These are phyloP conservation scores for Skeletonema grethae DNA, from an alignment of 108 stramenopile genomes.

Conservation along the genomic window DNA sequence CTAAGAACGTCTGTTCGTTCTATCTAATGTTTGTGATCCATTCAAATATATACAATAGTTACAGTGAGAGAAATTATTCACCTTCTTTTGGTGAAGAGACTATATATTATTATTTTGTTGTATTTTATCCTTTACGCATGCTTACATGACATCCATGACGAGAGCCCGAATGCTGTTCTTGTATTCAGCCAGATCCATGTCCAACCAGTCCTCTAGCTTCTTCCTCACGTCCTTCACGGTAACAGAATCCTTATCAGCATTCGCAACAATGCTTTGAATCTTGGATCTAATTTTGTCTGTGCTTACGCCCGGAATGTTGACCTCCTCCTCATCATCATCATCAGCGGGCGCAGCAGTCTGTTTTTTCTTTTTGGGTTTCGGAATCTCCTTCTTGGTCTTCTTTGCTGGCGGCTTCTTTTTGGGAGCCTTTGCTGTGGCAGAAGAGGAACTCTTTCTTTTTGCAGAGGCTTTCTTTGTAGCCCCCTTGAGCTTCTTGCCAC, in stretches of 20 bases:
- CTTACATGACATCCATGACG: constrained; percentile 51
- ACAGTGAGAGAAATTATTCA: too few species aligned
- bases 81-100: not conserved
- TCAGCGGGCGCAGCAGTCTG: not conserved
- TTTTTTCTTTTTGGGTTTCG: constrained; percentile 28
- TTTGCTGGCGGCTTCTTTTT: constrained; percentile 34
- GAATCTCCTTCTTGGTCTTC: constrained; percentile 30
- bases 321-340: constrained; percentile 21
- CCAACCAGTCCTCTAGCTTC: constrained; percentile 45
- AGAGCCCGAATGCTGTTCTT: constrained; percentile 42
- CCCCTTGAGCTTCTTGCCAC: constrained; percentile 30
- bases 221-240: constrained; percentile 42
- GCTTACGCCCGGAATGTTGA: constrained; percentile 44
- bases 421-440: constrained; percentile 6
- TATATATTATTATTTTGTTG: not conserved
- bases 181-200: constrained; percentile 37
- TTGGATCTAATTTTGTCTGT: constrained; percentile 35
- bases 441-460: constrained; percentile 14
- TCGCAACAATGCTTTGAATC: constrained; percentile 33
- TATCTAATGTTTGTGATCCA: not conserved
- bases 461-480: constrained; percentile 17
- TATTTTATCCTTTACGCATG: not conserved
- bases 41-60: not conserved
- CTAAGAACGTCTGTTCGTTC: not conserved
- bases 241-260: constrained; percentile 23